These are phyloP conservation scores for Cladosporium sp. DNA, from an alignment of 2,329 filamentous ascomycete genomes.

Conservation along the genomic window DNA sequence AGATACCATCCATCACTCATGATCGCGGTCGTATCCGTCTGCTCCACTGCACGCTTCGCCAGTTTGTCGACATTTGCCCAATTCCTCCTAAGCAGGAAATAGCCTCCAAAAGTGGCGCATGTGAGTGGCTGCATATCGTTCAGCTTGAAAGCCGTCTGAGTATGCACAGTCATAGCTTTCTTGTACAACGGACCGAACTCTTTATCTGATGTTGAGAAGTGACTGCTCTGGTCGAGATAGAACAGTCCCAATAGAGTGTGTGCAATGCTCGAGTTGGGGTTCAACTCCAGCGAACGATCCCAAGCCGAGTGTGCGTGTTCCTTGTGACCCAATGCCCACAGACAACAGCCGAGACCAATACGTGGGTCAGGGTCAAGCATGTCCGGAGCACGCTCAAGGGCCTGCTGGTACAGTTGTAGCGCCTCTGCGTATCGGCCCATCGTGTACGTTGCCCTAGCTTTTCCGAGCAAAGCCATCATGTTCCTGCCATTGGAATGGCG, in stretches of 20 bases:
- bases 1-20: conserved; percentile 98
- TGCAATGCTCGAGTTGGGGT: conserved; percentile 82
- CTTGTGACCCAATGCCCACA: conserved; percentile 95
- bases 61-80: conserved; percentile 81
- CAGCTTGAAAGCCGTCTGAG: conserved; percentile 88
- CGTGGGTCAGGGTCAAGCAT: conserved; percentile 91
- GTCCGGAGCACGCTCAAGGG: conserved; percentile 80
- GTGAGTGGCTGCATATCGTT: conserved; percentile 90
- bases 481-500: conserved; percentile 83
- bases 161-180: conserved; percentile 91
- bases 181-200: conserved; percentile 85
- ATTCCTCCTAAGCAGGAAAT: conserved; percentile 82
- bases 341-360: conserved; percentile 93
- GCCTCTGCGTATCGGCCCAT: conserved; percentile 84
- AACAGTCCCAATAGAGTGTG: conserved; percentile 89
- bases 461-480: conserved; percentile 88
- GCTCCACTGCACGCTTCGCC: conserved; percentile 89
- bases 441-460: conserved; percentile 82
- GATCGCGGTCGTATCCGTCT: conserved; percentile 93
- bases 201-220: conserved; percentile 78
- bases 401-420: conserved; percentile 81
- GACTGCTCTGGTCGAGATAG: conserved; percentile 83
- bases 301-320: conserved; percentile 89
- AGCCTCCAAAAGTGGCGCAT: conserved; percentile 85
- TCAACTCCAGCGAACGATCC: conserved; percentile 82